Percentiles rank a stretch among this genome's conserved stretches.
Evolutionary conservation across 129 eudicot species (phyloP).

Genomic region (Cynara cardunculus): DNA sequence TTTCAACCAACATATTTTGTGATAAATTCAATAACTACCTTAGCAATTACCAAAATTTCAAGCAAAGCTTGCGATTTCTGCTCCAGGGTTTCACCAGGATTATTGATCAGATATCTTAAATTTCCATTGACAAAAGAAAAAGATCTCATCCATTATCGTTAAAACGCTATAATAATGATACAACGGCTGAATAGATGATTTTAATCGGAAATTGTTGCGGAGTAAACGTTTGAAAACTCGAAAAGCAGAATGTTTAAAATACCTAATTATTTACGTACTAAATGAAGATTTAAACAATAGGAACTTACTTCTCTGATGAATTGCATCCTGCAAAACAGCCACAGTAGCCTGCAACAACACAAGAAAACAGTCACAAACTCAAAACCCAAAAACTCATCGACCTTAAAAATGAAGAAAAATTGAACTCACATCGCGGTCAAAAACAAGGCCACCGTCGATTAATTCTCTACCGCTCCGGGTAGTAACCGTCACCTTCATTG

Average conservation of each 20-base stretch:
- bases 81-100: no score
- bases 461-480: constrained; percentile 67
- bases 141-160: no score
- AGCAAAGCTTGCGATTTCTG: not conserved
- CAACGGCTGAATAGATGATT: not conserved
- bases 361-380: constrained; percentile 10
- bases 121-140: no score
- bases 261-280: not conserved
- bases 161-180: not conserved
- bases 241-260: not conserved
- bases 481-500: constrained; percentile 60
- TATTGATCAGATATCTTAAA: no score
- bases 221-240: not conserved
- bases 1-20: not conserved
- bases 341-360: constrained; percentile 67
- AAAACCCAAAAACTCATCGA: constrained; percentile 5
- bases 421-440: not conserved
- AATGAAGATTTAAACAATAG: not conserved
- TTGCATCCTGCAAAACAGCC: constrained; percentile 95
- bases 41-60: not conserved
- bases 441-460: constrained; percentile 58
- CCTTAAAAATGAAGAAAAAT: not conserved
- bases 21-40: not conserved
- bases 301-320: constrained; percentile 73
- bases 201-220: not conserved